These are phyloP conservation scores for Mucor irregularis DNA, from an alignment of 371 early-diverging fungal species.

Conservation along the genomic window DNA sequence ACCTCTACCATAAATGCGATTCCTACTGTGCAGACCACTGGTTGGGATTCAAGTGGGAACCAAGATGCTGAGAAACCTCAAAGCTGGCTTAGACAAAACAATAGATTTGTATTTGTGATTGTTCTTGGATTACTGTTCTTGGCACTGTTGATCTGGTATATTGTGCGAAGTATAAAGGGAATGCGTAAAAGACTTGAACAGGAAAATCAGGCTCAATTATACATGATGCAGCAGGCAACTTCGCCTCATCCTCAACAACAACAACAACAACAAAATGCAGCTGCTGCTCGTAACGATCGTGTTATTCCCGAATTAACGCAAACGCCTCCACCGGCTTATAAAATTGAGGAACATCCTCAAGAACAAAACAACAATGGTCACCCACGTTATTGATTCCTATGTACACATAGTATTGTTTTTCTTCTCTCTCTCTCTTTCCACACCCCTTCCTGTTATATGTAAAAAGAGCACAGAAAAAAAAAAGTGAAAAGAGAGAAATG, in stretches of 20 bases:
- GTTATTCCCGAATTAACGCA: conserved; percentile 11
- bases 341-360: conserved; percentile 11
- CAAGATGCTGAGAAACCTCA: conserved; percentile 1
- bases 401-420: neutral
- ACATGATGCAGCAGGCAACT: conserved; percentile 27
- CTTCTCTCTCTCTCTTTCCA: neutral
- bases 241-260: neutral
- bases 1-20: conserved; percentile 1
- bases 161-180: conserved; percentile 24
- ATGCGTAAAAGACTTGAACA: conserved; percentile 31
- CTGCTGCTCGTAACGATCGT: neutral
- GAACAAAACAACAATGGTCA: neutral
- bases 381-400: neutral
- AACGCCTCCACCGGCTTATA: conserved; percentile 21
- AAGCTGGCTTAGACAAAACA: conserved; percentile 31
- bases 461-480: neutral
- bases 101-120: conserved; percentile 35
- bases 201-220: conserved; percentile 27
- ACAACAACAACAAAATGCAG: neutral
- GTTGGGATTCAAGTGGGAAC: conserved; percentile 19
- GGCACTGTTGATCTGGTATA: conserved; percentile 27
- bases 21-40: conserved; percentile 28
- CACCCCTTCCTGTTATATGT: neutral
- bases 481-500: no score
- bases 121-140: conserved; percentile 16